Evolutionary conservation across 2,329 filamentous ascomycete species (phyloP).

Genomic region (Taxawa tesnikishii): DNA sequence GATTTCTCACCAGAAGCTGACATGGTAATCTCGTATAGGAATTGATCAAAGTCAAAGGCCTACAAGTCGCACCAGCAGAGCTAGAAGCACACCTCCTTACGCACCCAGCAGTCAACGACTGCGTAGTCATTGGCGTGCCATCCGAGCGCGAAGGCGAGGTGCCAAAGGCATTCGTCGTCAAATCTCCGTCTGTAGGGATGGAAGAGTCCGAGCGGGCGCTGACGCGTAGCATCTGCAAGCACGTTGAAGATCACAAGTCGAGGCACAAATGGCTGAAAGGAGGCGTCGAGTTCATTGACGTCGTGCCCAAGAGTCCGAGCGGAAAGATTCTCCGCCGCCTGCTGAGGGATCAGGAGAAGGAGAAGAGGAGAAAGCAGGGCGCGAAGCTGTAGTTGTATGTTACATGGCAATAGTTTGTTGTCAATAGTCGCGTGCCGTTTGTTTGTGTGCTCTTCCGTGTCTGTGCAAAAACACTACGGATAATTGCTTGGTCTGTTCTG

Average conservation of each 20-base stretch:
- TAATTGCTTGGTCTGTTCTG: too few species aligned
- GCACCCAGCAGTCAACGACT: slow-evolving; percentile 64
- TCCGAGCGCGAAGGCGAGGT: slow-evolving; percentile 50
- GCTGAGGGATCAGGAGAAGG: slow-evolving; percentile 61
- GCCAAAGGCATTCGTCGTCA: slow-evolving; percentile 53
- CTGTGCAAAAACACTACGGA: too few species aligned
- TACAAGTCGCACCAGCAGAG: slow-evolving; percentile 75
- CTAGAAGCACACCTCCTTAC: slow-evolving; percentile 68
- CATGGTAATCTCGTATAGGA: too few species aligned
- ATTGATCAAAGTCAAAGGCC: too few species aligned
- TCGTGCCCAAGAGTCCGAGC: slow-evolving; percentile 40
- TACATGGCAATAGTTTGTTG: too few species aligned
- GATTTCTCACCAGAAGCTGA: too few species aligned
- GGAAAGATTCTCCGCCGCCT: slow-evolving; percentile 50
- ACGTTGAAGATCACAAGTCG: slow-evolving; percentile 50
- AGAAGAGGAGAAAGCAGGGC: slow-evolving; percentile 27
- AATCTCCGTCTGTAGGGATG: slow-evolving; percentile 36
- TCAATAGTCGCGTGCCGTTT: too few species aligned
- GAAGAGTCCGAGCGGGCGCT: slow-evolving; percentile 40
- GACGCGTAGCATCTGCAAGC: slow-evolving; percentile 40
- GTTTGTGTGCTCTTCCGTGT: too few species aligned
- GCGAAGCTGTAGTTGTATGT: slow-evolving; percentile 10
- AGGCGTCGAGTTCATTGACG: slow-evolving; percentile 45
- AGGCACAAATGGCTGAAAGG: slow-evolving; percentile 51
- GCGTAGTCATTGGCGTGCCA: slow-evolving; percentile 63